Conservation (phyloP, 306 rosid species). For the Pterocarpus macrocarpus region DNA sequence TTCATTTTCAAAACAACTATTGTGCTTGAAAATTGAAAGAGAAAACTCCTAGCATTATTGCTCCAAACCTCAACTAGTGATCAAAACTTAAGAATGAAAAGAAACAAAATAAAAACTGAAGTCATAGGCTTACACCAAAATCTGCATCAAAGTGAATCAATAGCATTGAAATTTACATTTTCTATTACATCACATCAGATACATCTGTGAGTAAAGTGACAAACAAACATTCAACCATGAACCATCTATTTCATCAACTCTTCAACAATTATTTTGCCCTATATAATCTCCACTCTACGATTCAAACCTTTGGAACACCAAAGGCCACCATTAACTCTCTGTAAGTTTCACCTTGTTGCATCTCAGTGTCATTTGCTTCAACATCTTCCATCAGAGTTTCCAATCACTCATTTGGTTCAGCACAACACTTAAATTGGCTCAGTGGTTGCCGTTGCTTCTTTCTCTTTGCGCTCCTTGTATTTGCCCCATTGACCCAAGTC, state of each 20-base stretch:
- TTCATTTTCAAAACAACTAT: conserved; percentile 1
- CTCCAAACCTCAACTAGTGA: not conserved
- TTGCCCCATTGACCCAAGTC: too few relatives aligned
- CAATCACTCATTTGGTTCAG: too few relatives aligned
- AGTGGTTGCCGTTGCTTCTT: too few relatives aligned
- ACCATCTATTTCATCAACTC: not conserved
- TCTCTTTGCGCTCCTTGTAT: too few relatives aligned
- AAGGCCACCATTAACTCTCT: too few relatives aligned
- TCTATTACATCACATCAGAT: conserved; percentile 7
- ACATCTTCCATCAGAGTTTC: too few relatives aligned
- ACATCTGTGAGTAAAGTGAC: conserved; percentile 13
- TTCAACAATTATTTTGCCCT: not conserved
- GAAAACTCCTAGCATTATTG: not conserved
- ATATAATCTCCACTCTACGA: too few relatives aligned
- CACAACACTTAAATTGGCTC: too few relatives aligned
- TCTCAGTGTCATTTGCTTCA: too few relatives aligned
- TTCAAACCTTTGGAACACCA: too few relatives aligned
- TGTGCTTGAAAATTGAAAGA: conserved; percentile 6
- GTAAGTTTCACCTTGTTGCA: too few relatives aligned
- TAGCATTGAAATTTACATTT: conserved; percentile 23
- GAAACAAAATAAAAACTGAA: not conserved
- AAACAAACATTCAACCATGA: not conserved
- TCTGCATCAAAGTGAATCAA: not conserved
- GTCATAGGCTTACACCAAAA: not conserved
- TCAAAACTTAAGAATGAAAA: not conserved